Evolutionary conservation across 2,329 filamentous ascomycete species (phyloP).

Genomic region (Ambrosiella beaveri): DNA sequence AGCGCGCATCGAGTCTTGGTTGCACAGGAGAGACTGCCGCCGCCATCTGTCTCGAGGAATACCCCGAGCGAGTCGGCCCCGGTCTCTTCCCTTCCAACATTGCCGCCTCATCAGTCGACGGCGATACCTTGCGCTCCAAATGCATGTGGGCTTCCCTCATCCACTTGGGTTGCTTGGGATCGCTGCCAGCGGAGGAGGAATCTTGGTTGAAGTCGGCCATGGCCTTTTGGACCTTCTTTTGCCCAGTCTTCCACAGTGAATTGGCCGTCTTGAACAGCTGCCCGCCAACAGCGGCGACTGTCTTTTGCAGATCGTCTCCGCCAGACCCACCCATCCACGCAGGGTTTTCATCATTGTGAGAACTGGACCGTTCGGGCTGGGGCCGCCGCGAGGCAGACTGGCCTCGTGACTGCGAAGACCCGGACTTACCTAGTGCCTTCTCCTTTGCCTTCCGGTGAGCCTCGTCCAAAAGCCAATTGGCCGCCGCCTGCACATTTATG

Average conservation of each 20-base stretch:
- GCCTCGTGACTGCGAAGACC: constrained; percentile 15
- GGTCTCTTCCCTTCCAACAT: constrained; percentile 46
- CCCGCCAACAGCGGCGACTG: constrained; percentile 65
- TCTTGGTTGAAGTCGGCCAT: constrained; percentile 69
- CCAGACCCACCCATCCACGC: constrained; percentile 46
- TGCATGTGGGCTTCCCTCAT: constrained; percentile 59
- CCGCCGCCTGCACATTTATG: constrained; percentile 66
- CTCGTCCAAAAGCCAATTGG: constrained; percentile 78
- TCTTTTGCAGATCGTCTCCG: constrained; percentile 55
- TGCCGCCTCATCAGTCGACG: constrained; percentile 51
- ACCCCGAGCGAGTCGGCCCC: constrained; percentile 20
- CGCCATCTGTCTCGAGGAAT: constrained; percentile 20
- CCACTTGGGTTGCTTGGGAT: constrained; percentile 79
- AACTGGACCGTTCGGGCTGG: background rate
- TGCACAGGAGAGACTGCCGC: background rate
- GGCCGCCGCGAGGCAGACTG: background rate
- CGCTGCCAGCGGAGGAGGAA: constrained; percentile 24
- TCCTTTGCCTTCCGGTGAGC: constrained; percentile 71
- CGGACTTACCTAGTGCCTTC: constrained; percentile 38
- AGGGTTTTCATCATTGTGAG: constrained; percentile 20
- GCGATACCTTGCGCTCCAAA: constrained; percentile 15
- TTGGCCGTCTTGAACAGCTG: constrained; percentile 87
- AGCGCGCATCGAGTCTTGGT: constrained; percentile 14
- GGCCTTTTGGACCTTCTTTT: constrained; percentile 83
- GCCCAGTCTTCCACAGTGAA: constrained; percentile 83